Evolutionary conservation across 805 yeast genomes (phyloP).

Genomic region (Metschnikowia peoriensis): DNA sequence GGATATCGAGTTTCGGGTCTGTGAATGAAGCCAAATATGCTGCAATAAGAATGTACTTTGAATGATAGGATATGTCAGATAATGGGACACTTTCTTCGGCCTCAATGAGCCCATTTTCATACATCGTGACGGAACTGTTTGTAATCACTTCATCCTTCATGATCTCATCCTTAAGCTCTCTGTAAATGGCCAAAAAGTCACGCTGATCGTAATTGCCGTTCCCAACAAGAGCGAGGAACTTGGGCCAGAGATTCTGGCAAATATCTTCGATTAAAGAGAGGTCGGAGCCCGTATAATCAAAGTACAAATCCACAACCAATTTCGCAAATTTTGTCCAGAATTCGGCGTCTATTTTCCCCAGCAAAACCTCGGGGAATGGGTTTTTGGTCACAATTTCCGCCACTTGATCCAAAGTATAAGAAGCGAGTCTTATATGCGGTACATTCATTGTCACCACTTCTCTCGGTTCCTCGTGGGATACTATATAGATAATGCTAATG

Average conservation of each 20-base stretch:
- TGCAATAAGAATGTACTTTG: slow-evolving; percentile 75
- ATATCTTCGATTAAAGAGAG: slow-evolving; percentile 35
- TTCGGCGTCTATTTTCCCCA: slow-evolving; percentile 2
- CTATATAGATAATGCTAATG: slow-evolving; percentile 39
- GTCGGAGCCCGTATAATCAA: slow-evolving; percentile 45
- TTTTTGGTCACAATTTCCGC: slow-evolving; percentile 29
- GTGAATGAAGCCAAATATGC: slow-evolving; percentile 81
- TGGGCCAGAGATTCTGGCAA: slow-evolving; percentile 33
- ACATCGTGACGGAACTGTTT: slow-evolving; percentile 30
- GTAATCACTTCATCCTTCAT: slow-evolving; percentile 29
- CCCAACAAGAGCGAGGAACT: slow-evolving; percentile 27
- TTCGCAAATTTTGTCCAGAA: slow-evolving; percentile 46
- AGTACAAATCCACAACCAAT: slow-evolving; percentile 45
- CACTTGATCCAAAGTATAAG: slow-evolving; percentile 37
- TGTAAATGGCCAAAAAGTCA: slow-evolving; percentile 36
- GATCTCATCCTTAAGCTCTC: slow-evolving; percentile 29
- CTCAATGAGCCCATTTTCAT: slow-evolving; percentile 19
- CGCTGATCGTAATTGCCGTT: slow-evolving; percentile 19
- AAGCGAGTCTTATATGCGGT: slow-evolving; percentile 41
- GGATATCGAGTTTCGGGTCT: slow-evolving; percentile 66
- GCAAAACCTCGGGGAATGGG: slow-evolving; percentile 5
- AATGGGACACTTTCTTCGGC: slow-evolving; percentile 17
- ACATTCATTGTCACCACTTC: slow-evolving; percentile 36
- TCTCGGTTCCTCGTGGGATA: slow-evolving; percentile 38
- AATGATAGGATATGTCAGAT: slow-evolving; percentile 52